These are phyloP conservation scores for Mrakia blollopis DNA, from an alignment of 768 basidiomycete species.

Conservation along the genomic window DNA sequence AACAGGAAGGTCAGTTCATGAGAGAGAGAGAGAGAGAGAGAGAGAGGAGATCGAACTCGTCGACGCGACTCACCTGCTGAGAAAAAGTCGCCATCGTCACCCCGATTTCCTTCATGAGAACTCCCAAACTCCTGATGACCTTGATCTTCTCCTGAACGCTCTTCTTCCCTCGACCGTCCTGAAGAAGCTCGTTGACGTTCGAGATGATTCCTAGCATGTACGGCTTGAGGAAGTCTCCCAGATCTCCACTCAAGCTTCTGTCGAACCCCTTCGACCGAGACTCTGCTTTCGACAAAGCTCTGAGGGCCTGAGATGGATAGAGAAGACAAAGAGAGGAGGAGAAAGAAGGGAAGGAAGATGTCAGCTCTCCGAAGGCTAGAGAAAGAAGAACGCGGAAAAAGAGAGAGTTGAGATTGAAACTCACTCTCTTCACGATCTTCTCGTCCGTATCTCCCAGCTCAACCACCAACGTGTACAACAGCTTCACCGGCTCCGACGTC, in stretches of 20 bases:
- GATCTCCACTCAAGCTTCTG: constrained; percentile 41
- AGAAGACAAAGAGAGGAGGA: constrained; percentile 40
- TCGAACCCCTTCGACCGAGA: constrained; percentile 35
- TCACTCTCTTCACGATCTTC: constrained; percentile 43
- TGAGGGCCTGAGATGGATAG: constrained; percentile 54
- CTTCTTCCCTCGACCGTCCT: constrained; percentile 76
- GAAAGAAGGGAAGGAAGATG: not conserved
- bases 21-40: not conserved
- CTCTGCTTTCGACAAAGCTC: constrained; percentile 36
- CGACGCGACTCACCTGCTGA: constrained; percentile 62
- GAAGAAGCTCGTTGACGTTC: constrained; percentile 75
- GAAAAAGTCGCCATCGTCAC: constrained; percentile 67
- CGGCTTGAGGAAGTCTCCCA: constrained; percentile 61
- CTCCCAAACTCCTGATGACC: constrained; percentile 73
- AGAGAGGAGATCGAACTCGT: not conserved
- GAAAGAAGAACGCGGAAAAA: not conserved
- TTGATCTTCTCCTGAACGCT: constrained; percentile 62
- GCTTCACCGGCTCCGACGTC: constrained; percentile 32
- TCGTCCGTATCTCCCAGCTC: constrained; percentile 66
- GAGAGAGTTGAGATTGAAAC: constrained; percentile 34
- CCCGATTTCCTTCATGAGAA: constrained; percentile 65
- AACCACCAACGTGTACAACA: constrained; percentile 71
- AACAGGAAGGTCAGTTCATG: not conserved
- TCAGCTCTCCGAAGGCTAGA: constrained; percentile 21
- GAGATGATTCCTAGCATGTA: constrained; percentile 82